Percentiles rank a stretch among this genome's conserved stretches.
These are phyloP conservation scores for Podochytrium sp. DNA, from an alignment of 192 early-diverging fungal species.

Conservation along the genomic window DNA sequence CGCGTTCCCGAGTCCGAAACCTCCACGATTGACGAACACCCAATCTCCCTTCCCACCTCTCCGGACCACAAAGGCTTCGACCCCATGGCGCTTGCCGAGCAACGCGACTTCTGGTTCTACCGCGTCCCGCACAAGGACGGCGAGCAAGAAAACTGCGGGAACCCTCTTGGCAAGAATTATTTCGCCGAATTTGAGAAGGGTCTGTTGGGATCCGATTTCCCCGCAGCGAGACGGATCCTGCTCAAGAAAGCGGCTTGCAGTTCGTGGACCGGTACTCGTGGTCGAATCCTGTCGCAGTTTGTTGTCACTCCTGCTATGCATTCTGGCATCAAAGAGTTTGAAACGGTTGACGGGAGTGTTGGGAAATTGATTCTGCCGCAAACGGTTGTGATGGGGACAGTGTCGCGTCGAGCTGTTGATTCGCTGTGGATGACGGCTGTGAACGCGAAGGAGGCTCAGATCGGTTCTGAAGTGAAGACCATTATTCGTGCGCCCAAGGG, in stretches of 20 bases:
- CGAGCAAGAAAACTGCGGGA: conserved; percentile 76
- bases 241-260: conserved; percentile 76
- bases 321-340: neutral
- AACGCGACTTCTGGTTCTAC: conserved; percentile 55
- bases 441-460: conserved; percentile 84
- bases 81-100: conserved; percentile 32
- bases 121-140: conserved; percentile 87
- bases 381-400: conserved; percentile 90
- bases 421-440: conserved; percentile 94
- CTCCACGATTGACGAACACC: conserved; percentile 24
- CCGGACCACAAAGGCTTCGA: conserved; percentile 54
- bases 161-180: conserved; percentile 86
- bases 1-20: conserved; percentile 54
- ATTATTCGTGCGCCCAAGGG: conserved; percentile 82
- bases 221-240: conserved; percentile 77
- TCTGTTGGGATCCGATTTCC: conserved; percentile 73
- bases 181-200: conserved; percentile 78
- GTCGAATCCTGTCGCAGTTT: conserved; percentile 82
- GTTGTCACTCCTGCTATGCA: conserved; percentile 69
- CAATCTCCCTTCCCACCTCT: conserved; percentile 17
- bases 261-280: conserved; percentile 90
- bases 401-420: conserved; percentile 93
- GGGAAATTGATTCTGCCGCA: conserved; percentile 81
- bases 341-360: neutral
- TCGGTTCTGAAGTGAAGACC: conserved; percentile 94